Percentiles rank a stretch among this genome's conserved stretches.
Evolutionary conservation across 495 filamentous ascomycete species (phyloP).

Genomic region (Neurospora terricola): DNA sequence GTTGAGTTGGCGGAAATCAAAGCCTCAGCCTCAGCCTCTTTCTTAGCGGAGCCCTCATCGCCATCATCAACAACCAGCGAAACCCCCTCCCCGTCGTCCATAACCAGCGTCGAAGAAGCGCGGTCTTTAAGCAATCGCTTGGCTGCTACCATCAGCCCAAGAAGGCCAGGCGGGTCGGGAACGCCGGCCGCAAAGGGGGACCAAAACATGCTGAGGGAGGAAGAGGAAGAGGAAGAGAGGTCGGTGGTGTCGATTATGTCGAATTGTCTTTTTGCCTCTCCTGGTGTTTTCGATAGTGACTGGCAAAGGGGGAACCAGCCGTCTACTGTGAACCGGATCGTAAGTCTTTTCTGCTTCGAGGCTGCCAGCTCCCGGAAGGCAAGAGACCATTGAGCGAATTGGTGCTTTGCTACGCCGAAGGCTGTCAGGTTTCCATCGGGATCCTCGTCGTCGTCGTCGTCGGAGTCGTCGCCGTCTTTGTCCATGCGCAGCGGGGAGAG

Average conservation of each 20-base stretch:
- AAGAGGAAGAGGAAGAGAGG: constrained; percentile 9
- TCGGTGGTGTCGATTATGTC: constrained; percentile 52
- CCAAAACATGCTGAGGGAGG: not conserved
- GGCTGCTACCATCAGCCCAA: constrained; percentile 40
- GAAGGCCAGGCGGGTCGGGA: constrained; percentile 34
- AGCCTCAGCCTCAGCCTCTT: not conserved
- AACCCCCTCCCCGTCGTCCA: constrained; percentile 9
- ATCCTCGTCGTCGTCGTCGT: not conserved
- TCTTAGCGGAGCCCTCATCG: too few relatives aligned
- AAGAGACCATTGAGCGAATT: constrained; percentile 25
- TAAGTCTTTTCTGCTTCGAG: constrained; percentile 8
- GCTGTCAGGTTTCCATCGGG: not conserved
- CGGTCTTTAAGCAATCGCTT: constrained; percentile 33
- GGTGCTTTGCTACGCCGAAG: constrained; percentile 12
- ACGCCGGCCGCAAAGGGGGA: not conserved
- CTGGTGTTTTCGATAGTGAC: constrained; percentile 16
- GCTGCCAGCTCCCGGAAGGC: constrained; percentile 17
- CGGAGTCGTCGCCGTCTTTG: not conserved
- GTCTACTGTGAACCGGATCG: constrained; percentile 32
- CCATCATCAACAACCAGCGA: not conserved
- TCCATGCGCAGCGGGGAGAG: constrained; percentile 3
- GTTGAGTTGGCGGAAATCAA: constrained; percentile 26
- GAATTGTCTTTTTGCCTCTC: constrained; percentile 26
- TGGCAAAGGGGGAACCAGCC: constrained; percentile 39
- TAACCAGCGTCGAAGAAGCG: constrained; percentile 28